Conservation (phyloP, 2,329 filamentous ascomycete species). For the Metarhizium rileyi region DNA sequence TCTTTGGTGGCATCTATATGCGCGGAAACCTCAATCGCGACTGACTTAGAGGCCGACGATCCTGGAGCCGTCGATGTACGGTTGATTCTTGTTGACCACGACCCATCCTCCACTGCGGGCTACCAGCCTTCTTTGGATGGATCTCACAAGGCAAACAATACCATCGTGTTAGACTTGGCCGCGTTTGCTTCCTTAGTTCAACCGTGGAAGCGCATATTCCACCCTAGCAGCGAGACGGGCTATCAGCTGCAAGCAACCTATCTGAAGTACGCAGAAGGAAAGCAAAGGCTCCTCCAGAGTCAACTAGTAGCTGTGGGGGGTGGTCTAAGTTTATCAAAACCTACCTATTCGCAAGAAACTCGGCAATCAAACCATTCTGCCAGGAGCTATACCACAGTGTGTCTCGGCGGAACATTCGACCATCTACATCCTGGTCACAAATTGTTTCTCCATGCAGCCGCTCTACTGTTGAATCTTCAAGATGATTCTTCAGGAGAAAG, state of each 20-base stretch:
- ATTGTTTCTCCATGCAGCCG: slow-evolving; percentile 81
- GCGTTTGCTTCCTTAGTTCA: slow-evolving; percentile 43
- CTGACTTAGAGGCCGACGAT: slow-evolving; percentile 42
- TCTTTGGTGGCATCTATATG: slow-evolving; percentile 66
- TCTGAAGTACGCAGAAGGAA: slow-evolving; percentile 35
- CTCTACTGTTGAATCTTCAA: slow-evolving; percentile 41
- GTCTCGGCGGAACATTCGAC: slow-evolving; percentile 90
- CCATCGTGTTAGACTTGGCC: slow-evolving; percentile 37
- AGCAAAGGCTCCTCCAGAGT: slow-evolving; percentile 36
- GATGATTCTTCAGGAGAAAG: neutral
- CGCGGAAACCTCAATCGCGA: slow-evolving; percentile 49
- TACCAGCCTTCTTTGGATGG: slow-evolving; percentile 24
- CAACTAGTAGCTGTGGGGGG: slow-evolving; percentile 43
- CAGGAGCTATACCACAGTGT: slow-evolving; percentile 38
- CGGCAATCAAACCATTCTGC: slow-evolving; percentile 1
- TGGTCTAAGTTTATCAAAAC: slow-evolving; percentile 34
- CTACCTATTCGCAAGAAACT: neutral
- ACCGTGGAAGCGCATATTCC: slow-evolving; percentile 57
- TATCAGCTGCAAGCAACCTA: slow-evolving; percentile 45
- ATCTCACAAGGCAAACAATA: slow-evolving; percentile 33
- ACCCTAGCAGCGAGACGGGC: slow-evolving; percentile 55
- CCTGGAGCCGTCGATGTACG: slow-evolving; percentile 67
- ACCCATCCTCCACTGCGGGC: slow-evolving; percentile 18
- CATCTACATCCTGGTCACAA: slow-evolving; percentile 95
- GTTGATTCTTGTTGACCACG: slow-evolving; percentile 62